phyloP scores from a whole-genome alignment of 1,284 basidiomycete genomes.

The Sanghuangporus baumii region DNA sequence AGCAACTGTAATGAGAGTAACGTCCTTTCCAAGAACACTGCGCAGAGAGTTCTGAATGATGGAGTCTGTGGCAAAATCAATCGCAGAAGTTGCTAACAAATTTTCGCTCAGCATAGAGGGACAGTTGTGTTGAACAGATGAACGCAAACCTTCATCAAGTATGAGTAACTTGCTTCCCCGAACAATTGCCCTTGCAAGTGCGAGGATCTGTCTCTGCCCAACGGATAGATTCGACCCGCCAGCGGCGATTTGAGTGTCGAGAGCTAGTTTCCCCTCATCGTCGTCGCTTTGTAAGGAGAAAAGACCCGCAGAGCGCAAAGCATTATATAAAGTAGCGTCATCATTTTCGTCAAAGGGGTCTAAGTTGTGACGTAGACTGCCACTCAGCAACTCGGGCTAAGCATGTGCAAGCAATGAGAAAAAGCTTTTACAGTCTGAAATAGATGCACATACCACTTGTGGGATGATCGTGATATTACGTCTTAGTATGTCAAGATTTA shows the following conservation, averaged over 20 bases:
- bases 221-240: conserved; percentile 42
- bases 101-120: not conserved
- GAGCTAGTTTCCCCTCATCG: conserved; percentile 26
- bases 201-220: conserved; percentile 49
- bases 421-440: not conserved
- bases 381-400: conserved; percentile 38
- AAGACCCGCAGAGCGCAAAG: conserved; percentile 28
- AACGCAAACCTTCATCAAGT: conserved; percentile 28
- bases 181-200: conserved; percentile 31
- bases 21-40: conserved; percentile 53
- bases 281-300: conserved; percentile 26
- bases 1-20: conserved; percentile 67
- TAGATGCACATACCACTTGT: conserved; percentile 26
- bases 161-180: conserved; percentile 31
- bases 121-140: not conserved
- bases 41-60: conserved; percentile 26
- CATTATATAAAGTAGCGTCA: conserved; percentile 34
- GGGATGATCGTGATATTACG: conserved; percentile 45
- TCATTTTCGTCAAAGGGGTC: conserved; percentile 48
- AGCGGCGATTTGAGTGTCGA: conserved; percentile 30
- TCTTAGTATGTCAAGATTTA: conserved; percentile 61
- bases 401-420: conserved; percentile 19
- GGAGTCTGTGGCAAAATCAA: conserved; percentile 52
- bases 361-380: conserved; percentile 32
- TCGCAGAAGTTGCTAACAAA: conserved; percentile 1